phyloP scores from a whole-genome alignment of 192 early-diverging fungal genomes.

The Polychytrium aggregatum region DNA sequence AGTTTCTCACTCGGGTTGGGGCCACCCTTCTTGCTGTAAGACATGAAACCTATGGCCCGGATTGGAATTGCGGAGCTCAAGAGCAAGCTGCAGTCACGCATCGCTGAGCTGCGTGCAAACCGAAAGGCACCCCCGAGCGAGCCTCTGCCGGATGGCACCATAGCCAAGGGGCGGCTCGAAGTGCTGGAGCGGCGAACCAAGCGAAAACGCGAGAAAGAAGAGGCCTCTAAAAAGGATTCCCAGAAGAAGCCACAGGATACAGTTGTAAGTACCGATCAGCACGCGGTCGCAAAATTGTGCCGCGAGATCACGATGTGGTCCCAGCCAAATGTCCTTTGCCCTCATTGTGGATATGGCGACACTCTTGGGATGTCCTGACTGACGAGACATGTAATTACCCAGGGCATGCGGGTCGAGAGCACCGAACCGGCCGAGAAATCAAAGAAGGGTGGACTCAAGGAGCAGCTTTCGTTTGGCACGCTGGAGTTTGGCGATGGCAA shows the following conservation, averaged over 20 bases:
- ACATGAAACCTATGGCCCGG: too few species aligned
- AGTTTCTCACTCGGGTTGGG: too few species aligned
- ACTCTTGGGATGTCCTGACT: too few species aligned
- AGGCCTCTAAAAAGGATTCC: constrained; percentile 46
- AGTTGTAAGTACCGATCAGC: neutral
- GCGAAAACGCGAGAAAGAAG: constrained; percentile 44
- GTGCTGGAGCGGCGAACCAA: constrained; percentile 63
- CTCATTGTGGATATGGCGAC: too few species aligned
- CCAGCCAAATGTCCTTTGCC: too few species aligned
- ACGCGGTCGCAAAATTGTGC: too few species aligned
- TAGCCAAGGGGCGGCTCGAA: constrained; percentile 51
- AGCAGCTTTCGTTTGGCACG: constrained; percentile 55
- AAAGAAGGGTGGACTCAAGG: constrained; percentile 18
- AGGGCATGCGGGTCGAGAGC: constrained; percentile 4
- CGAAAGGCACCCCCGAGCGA: constrained; percentile 46
- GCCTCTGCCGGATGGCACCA: neutral
- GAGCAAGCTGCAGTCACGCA: constrained; percentile 49
- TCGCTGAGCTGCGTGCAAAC: constrained; percentile 45
- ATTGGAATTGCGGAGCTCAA: constrained; percentile 50
- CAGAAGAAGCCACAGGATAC: constrained; percentile 22
- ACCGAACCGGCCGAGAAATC: neutral
- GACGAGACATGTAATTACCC: too few species aligned
- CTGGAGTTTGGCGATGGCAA: constrained; percentile 46
- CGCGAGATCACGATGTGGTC: too few species aligned
- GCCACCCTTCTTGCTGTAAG: too few species aligned